Evolutionary conservation across 164 flowering plant species (phyloP), one percentile per base, ranked within the genome.

Genomic region (Magnolia kwangsiensis): DNA sequence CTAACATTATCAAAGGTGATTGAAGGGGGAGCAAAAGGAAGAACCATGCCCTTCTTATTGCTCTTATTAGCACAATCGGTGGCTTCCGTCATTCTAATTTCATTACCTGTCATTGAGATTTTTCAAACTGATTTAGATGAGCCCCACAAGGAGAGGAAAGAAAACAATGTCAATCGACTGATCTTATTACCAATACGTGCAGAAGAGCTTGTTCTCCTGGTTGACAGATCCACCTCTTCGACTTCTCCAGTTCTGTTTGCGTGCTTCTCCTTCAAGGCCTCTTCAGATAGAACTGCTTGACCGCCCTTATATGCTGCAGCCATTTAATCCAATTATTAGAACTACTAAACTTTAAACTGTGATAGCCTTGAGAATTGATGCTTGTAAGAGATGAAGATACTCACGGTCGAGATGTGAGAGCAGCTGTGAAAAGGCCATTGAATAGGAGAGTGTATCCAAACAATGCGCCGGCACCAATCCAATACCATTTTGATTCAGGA

Each of bases 21-120:
- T 14, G 89, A 82, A 67, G 77, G 85, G 7, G 89, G 90, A 74
- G 78, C 50, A 63, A 88, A 88, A 13, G 90, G 90, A 75, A 88
- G 85, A 79, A 88, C 83, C 88, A 88, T 85, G 71, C 88, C 88
- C 24, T 69, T 78, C 67, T 82, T 85, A 69, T 59, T 78, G 67
- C 69, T 81, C 59, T 73, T 74, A 61, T 74, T 76, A 61, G 72
- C 68, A 27, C 64, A 76, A 50, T 2, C 78, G 16, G 45, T 59
- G 24, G 81, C 79, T n/a, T 78, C 14, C 67, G n/a, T 75, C 24
- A 51, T 75, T 2, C 9, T 70, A 67, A 64, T 74, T 51, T 55
- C 72, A 65, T 29, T 63, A 50, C 64, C 51, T 51, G 27, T 18
- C 29, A 8, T 49, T 63, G 64, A 9, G 9, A 55, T 16, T 50